A percentile compares a stretch with the other conserved stretches of the same genome.
phyloP scores from a whole-genome alignment of 768 basidiomycete species.

The Lactifluus rugatus region DNA sequence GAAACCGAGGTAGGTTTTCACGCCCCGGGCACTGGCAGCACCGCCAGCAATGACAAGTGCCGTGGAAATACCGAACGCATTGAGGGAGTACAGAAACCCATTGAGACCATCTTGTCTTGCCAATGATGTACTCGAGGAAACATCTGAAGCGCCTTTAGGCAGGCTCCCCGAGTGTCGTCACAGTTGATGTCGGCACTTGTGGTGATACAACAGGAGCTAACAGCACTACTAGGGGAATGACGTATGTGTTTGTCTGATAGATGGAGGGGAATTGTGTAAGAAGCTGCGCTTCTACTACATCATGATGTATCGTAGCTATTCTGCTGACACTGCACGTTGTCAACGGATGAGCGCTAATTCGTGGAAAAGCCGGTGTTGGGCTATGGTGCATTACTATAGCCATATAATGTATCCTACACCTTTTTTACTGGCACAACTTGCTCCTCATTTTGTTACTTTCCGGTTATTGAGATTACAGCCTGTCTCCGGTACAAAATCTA shows the following conservation, averaged over 20 bases:
- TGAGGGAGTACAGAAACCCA: conserved; percentile 44
- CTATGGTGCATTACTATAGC: no score
- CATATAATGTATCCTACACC: no score
- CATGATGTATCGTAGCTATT: no score
- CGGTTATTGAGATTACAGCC: no score
- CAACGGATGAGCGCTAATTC: no score
- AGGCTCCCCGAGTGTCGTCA: neutral
- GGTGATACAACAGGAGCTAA: neutral
- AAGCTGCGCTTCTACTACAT: conserved; percentile 10
- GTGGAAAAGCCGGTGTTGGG: no score
- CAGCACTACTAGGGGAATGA: neutral
- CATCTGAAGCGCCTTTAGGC: neutral
- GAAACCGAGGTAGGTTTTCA: conserved; percentile 46
- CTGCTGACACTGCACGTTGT: conserved; percentile 18
- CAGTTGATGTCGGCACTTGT: neutral
- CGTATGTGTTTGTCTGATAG: conserved; percentile 10
- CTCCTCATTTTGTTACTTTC: no score
- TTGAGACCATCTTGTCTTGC: conserved; percentile 33
- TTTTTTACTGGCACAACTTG: no score
- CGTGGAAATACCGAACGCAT: conserved; percentile 61
- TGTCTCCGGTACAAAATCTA: no score
- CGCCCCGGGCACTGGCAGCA: conserved; percentile 34
- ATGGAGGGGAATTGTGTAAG: conserved; percentile 17
- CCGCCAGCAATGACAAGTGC: conserved; percentile 44
- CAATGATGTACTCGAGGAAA: neutral